phyloP scores from a whole-genome alignment of 768 basidiomycete genomes.

The Xerocomellus amylosporus region DNA sequence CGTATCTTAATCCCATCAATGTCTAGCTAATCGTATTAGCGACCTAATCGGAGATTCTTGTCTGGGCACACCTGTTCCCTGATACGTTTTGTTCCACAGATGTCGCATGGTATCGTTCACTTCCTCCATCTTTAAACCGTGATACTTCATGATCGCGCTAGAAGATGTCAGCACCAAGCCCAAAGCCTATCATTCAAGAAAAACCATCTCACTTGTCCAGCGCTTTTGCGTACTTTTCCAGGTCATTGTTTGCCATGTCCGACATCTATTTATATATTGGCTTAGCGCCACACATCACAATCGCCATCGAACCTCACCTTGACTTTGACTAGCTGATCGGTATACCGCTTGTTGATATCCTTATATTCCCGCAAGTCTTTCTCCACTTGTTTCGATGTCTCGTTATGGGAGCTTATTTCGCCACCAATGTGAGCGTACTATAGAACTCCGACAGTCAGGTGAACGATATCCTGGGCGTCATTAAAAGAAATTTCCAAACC shows the following conservation, averaged over 20 bases:
- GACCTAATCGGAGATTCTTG: background rate
- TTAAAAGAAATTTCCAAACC: slow-evolving; percentile 14
- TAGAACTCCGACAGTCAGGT: slow-evolving; percentile 4
- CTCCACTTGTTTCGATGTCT: slow-evolving; percentile 63
- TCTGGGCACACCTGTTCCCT: slow-evolving; percentile 77
- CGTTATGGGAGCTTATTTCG: slow-evolving; percentile 71
- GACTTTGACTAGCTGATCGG: slow-evolving; percentile 88
- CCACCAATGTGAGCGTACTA: slow-evolving; percentile 83
- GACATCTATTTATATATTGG: slow-evolving; percentile 61
- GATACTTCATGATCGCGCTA: slow-evolving; percentile 99
- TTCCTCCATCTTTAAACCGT: slow-evolving; percentile 97
- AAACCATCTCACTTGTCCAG: slow-evolving; percentile 75
- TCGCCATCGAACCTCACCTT: slow-evolving; percentile 55
- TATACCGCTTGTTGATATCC: slow-evolving; percentile 80
- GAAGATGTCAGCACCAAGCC: slow-evolving; percentile 14
- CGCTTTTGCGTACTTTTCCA: slow-evolving; percentile 98
- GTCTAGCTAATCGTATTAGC: slow-evolving; percentile 49
- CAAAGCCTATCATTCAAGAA: background rate
- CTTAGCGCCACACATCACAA: background rate
- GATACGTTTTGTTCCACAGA: slow-evolving; percentile 98
- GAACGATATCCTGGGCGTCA: background rate
- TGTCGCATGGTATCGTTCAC: slow-evolving; percentile 98
- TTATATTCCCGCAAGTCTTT: slow-evolving; percentile 82
- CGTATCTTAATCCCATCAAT: slow-evolving; percentile 96
- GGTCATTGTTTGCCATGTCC: slow-evolving; percentile 94